Evolutionary conservation across 73 alveolate species (phyloP).

Genomic region (Uronychia binucleata): DNA sequence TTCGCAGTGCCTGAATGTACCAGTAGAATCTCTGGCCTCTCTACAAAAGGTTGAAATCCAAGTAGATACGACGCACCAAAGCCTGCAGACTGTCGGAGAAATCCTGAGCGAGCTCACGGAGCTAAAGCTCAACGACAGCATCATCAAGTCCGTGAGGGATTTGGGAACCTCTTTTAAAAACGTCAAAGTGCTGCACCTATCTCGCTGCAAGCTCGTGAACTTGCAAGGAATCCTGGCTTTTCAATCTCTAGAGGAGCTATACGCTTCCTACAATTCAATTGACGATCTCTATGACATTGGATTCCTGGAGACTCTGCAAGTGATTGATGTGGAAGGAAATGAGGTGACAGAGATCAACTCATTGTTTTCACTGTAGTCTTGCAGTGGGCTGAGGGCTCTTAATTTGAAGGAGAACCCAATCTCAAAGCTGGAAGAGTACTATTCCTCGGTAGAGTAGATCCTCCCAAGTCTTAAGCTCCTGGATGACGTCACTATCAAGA

Average conservation of each 20-base stretch:
- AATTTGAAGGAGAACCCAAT: not conserved
- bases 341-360: not conserved
- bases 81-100: conserved; percentile 31
- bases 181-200: conserved; percentile 6
- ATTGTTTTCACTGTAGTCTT: not conserved
- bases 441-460: not conserved
- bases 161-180: conserved; percentile 34
- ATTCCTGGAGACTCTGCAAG: conserved; percentile 15
- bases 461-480: conserved; percentile 1
- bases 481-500: conserved; percentile 2
- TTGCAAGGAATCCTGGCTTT: conserved; percentile 33
- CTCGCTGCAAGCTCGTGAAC: conserved; percentile 20
- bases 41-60: conserved; percentile 20
- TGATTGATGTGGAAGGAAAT: conserved; percentile 37
- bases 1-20: conserved; percentile 5
- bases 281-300: conserved; percentile 37
- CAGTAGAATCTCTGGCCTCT: not conserved
- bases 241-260: conserved; percentile 19
- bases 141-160: conserved; percentile 18
- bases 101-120: conserved; percentile 1
- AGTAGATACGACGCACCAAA: conserved; percentile 36
- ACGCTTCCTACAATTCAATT: conserved; percentile 22
- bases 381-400: not conserved
- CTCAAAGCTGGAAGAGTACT: not conserved
- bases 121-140: conserved; percentile 32